Evolutionary conservation across 306 rosid species (phyloP).

Genomic region (Glycine tomentella): DNA sequence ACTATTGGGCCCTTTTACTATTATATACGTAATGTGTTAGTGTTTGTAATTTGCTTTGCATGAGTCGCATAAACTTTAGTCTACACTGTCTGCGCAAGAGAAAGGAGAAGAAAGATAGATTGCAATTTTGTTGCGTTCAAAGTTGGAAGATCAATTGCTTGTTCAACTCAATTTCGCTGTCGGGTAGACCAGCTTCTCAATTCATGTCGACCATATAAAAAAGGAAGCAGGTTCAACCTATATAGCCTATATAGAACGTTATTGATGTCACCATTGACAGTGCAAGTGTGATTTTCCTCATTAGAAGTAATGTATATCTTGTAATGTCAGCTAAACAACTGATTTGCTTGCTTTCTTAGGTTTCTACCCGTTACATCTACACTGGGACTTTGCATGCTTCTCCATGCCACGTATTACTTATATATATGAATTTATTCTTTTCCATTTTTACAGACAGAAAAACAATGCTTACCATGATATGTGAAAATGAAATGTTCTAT

Average conservation of each 20-base stretch:
- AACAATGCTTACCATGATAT: neutral
- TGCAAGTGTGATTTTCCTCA: neutral
- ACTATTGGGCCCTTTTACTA: no score
- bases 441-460: slow-evolving; percentile 6
- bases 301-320: neutral
- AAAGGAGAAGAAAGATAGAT: no score
- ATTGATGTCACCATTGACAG: slow-evolving; percentile 58
- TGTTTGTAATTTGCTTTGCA: no score
- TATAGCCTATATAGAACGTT: slow-evolving; percentile 38
- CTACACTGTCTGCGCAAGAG: no score
- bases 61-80: no score
- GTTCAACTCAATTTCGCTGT: slow-evolving; percentile 61
- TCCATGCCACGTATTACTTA: slow-evolving; percentile 49
- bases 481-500: neutral
- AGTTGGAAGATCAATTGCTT: slow-evolving; percentile 55
- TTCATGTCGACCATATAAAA: slow-evolving; percentile 20
- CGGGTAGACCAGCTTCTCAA: slow-evolving; percentile 61
- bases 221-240: slow-evolving; percentile 46
- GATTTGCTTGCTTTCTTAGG: slow-evolving; percentile 70
- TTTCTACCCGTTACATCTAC: slow-evolving; percentile 85
- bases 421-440: slow-evolving; percentile 15
- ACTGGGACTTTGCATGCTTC: slow-evolving; percentile 65
- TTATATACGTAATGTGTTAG: no score
- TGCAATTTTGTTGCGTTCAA: slow-evolving; percentile 28
- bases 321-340: slow-evolving; percentile 73